Evolutionary conservation across 139 green algal species (phyloP).

Genomic region (Gonium pectorale): DNA sequence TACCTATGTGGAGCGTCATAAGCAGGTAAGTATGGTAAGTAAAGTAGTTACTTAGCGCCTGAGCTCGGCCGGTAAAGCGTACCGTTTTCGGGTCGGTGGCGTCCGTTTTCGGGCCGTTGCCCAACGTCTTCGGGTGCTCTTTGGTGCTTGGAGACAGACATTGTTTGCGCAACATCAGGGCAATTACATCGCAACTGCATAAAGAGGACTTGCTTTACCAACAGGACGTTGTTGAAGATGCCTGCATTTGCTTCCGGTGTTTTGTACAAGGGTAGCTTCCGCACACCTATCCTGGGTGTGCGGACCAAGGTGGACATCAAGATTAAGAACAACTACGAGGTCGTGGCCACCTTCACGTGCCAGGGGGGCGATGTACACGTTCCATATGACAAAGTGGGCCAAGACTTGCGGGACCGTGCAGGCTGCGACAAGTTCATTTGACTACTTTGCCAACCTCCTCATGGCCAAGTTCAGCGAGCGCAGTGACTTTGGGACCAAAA

Average conservation of each 20-base stretch:
- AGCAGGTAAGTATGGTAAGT: no score
- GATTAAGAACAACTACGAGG: conserved; percentile 11
- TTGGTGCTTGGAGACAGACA: no score
- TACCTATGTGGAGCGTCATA: no score
- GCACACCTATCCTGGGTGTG: neutral
- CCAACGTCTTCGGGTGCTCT: no score
- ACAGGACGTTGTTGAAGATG: no score
- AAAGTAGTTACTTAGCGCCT: no score
- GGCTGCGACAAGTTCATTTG: neutral
- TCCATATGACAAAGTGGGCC: conserved; percentile 9
- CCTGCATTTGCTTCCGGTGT: neutral
- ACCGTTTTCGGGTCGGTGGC: no score
- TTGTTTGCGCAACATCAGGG: no score
- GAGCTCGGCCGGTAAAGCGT: no score
- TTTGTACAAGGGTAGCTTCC: conserved; percentile 2
- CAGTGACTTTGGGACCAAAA: conserved; percentile 6
- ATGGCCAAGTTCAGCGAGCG: neutral
- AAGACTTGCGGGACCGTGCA: neutral
- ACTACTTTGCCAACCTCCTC: conserved; percentile 3
- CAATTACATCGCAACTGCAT: no score
- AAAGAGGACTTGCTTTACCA: no score
- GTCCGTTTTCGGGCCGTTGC: no score
- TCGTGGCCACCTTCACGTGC: neutral
- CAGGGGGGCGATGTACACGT: neutral
- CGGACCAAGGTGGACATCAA: conserved; percentile 8